Percentiles rank a stretch among this genome's conserved stretches.
These are phyloP conservation scores for Aspergillus egyptiacus DNA, from an alignment of 495 filamentous ascomycete species.

Conservation along the genomic window DNA sequence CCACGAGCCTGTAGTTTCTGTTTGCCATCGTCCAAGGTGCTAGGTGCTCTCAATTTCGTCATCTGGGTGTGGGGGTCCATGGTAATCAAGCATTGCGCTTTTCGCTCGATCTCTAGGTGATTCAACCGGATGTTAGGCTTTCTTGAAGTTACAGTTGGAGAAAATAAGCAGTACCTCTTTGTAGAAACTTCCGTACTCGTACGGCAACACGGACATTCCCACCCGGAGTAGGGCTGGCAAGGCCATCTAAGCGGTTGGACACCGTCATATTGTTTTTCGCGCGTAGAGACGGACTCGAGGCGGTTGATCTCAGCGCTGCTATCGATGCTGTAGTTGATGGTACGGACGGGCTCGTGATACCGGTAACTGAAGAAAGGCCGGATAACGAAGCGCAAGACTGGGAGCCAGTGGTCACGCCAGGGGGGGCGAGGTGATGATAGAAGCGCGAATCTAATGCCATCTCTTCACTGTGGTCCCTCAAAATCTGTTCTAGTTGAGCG, in stretches of 20 bases:
- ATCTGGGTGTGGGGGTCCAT: slow-evolving; percentile 84
- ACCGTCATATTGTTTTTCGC: slow-evolving; percentile 60
- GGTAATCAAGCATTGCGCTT: slow-evolving; percentile 74
- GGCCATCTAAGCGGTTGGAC: slow-evolving; percentile 25
- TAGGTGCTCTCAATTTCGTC: slow-evolving; percentile 62
- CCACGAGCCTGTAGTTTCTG: slow-evolving; percentile 58
- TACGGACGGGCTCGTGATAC: slow-evolving; percentile 42
- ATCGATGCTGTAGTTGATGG: slow-evolving; percentile 58
- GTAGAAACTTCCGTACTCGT: slow-evolving; percentile 81
- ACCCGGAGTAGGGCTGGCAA: slow-evolving; percentile 42
- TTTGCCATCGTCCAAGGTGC: slow-evolving; percentile 58
- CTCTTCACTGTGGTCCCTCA: slow-evolving; percentile 41
- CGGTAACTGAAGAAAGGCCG: slow-evolving; percentile 47
- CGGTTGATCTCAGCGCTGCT: slow-evolving; percentile 42
- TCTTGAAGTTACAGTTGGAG: too few relatives aligned
- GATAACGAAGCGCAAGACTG: slow-evolving; percentile 55
- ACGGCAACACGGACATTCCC: slow-evolving; percentile 96
- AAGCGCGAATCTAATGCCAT: slow-evolving; percentile 55
- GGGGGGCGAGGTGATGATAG: slow-evolving; percentile 44
- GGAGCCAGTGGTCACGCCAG: slow-evolving; percentile 36
- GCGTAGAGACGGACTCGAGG: slow-evolving; percentile 60
- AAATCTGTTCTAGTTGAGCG: slow-evolving; percentile 41
- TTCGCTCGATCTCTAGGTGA: slow-evolving; percentile 64
- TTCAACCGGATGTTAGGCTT: background rate
- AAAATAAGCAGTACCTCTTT: slow-evolving; percentile 70